Conservation (phyloP, 169 alveolate genomes). For the Plasmodium vivax region DNA sequence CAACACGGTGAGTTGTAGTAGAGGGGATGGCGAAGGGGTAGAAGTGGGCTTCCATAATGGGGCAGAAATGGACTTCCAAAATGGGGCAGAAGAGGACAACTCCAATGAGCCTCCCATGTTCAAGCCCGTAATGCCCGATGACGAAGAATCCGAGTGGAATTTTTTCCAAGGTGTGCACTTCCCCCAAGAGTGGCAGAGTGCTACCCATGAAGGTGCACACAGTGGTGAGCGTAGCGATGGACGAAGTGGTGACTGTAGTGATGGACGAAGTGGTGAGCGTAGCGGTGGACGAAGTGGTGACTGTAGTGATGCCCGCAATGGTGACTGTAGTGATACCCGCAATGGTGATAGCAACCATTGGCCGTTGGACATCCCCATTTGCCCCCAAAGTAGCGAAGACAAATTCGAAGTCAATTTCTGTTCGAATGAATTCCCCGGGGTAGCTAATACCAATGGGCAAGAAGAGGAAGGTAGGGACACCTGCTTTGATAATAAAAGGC, state of each 20-base stretch:
- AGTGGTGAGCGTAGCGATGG: too few relatives aligned
- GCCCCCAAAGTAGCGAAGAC: neutral
- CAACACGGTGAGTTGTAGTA: neutral
- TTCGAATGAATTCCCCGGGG: neutral
- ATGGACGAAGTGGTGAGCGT: too few relatives aligned
- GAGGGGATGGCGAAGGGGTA: neutral
- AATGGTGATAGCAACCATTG: neutral
- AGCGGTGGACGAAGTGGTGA: too few relatives aligned
- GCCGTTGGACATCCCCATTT: neutral
- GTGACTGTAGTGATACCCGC: neutral
- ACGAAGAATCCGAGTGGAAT: neutral
- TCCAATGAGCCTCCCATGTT: neutral
- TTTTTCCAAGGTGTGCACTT: neutral
- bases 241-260: too few relatives aligned
- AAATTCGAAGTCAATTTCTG: neutral
- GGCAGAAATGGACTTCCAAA: neutral
- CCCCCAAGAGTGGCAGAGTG: neutral
- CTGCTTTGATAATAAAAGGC: neutral
- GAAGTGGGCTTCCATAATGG: too few relatives aligned
- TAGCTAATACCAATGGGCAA: neutral
- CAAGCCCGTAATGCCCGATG: neutral
- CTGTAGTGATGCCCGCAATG: too few relatives aligned
- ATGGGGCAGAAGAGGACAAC: neutral
- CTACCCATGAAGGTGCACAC: neutral
- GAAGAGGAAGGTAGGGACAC: neutral